Evolutionary conservation across 2,329 filamentous ascomycete genomes (phyloP).

Genomic region (Cylindrodendrum hubeiense): DNA sequence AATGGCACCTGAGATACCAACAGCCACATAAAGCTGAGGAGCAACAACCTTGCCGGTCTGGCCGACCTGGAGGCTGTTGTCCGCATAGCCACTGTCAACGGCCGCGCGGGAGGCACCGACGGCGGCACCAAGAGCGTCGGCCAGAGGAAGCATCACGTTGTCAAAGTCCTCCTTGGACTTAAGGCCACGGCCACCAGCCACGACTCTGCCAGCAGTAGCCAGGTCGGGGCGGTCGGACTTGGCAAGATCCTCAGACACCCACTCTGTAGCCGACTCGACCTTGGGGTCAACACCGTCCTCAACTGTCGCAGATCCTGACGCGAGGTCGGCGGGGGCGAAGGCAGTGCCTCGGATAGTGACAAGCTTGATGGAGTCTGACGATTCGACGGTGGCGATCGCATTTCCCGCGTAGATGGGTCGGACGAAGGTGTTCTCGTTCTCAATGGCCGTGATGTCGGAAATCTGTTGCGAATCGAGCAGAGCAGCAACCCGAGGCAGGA

Average conservation of each 20-base stretch:
- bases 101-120: constrained; percentile 95
- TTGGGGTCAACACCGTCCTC: constrained; percentile 90
- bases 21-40: constrained; percentile 93
- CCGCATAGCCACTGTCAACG: constrained; percentile 96
- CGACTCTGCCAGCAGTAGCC: constrained; percentile 87
- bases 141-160: constrained; percentile 89
- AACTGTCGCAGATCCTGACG: constrained; percentile 79
- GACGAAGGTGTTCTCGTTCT: constrained; percentile 94
- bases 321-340: constrained; percentile 80
- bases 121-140: constrained; percentile 93
- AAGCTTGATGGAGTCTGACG: constrained; percentile 85
- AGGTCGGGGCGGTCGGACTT: constrained; percentile 96
- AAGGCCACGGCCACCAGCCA: constrained; percentile 92
- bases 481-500: constrained; percentile 91
- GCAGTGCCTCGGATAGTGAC: constrained; percentile 94
- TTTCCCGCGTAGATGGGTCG: constrained; percentile 98
- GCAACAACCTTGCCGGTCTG: constrained; percentile 99
- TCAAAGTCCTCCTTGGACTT: constrained; percentile 99
- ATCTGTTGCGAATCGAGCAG: constrained; percentile 93
- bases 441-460: constrained; percentile 88
- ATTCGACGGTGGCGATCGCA: constrained; percentile 95
- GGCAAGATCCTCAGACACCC: constrained; percentile 93
- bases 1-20: constrained; percentile 96
- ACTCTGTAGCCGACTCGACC: constrained; percentile 78
- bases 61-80: constrained; percentile 98